Percentiles rank a stretch among this genome's conserved stretches.
These are phyloP conservation scores for Fistulifera solaris DNA, from an alignment of 108 stramenopile genomes.

Conservation along the genomic window DNA sequence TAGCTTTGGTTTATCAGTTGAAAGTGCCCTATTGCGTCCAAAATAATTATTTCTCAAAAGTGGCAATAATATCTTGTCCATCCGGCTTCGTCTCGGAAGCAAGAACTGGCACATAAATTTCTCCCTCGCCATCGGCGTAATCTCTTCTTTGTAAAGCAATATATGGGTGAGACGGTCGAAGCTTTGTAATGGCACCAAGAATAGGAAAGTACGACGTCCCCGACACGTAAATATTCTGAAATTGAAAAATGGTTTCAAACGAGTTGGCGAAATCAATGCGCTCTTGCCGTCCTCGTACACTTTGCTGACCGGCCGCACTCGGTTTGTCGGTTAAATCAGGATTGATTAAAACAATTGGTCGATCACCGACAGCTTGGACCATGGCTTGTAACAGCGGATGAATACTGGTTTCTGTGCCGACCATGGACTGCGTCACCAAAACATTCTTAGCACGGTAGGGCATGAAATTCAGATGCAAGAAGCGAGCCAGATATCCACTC, in stretches of 20 bases:
- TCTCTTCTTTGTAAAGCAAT: constrained; percentile 75
- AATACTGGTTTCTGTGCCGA: constrained; percentile 69
- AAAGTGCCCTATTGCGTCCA: no score
- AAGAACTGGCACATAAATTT: constrained; percentile 66
- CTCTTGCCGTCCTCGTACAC: constrained; percentile 64
- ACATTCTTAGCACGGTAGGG: no score
- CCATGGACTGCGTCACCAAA: constrained; percentile 26
- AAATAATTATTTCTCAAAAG: constrained; percentile 33
- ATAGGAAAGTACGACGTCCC: constrained; percentile 85
- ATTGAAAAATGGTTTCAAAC: constrained; percentile 67
- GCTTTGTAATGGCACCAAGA: constrained; percentile 57
- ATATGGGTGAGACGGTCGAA: constrained; percentile 51
- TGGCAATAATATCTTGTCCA: constrained; percentile 52
- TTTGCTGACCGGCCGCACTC: constrained; percentile 69
- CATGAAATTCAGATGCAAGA: no score
- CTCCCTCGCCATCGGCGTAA: constrained; percentile 47
- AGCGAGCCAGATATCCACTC: no score
- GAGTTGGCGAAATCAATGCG: constrained; percentile 62
- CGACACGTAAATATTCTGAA: constrained; percentile 72
- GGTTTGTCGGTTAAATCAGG: constrained; percentile 78
- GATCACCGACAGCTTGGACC: constrained; percentile 75
- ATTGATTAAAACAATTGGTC: constrained; percentile 75
- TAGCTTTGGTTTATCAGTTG: no score
- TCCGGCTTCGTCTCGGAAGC: constrained; percentile 49
- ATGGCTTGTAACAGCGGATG: constrained; percentile 56